Evolutionary conservation across 1,284 basidiomycete genomes (phyloP).

Genomic region (Ustilago hordei): DNA sequence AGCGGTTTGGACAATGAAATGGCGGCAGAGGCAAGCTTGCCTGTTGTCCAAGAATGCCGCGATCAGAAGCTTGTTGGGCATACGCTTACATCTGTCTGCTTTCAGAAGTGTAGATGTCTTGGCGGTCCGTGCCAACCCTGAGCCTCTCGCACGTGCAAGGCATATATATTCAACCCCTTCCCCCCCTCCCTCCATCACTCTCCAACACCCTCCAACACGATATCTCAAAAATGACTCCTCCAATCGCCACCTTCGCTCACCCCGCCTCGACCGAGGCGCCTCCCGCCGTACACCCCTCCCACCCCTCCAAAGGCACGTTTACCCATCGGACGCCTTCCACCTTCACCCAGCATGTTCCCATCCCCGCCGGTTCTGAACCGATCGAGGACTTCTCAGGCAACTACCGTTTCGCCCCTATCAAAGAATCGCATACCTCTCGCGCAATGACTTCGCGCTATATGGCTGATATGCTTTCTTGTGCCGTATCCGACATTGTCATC

Average conservation of each 20-base stretch:
- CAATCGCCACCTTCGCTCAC: constrained; percentile 51
- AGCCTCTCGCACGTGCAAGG: no score
- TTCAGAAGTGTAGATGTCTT: no score
- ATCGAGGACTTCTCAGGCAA: constrained; percentile 63
- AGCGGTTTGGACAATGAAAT: not conserved
- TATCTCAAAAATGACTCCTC: constrained; percentile 49
- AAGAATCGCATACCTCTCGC: constrained; percentile 63
- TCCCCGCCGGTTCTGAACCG: constrained; percentile 61
- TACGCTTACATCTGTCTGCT: no score
- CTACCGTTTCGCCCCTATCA: constrained; percentile 66
- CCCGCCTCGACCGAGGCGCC: constrained; percentile 8
- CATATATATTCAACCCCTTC: not conserved
- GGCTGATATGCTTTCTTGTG: constrained; percentile 68
- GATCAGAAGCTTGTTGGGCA: no score
- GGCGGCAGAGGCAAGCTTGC: no score
- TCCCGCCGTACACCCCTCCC: constrained; percentile 26
- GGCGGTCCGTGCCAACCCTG: not conserved
- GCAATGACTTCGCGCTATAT: constrained; percentile 66
- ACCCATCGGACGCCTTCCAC: constrained; percentile 4
- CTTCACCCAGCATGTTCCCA: constrained; percentile 54
- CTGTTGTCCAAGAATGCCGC: no score
- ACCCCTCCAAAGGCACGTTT: constrained; percentile 41
- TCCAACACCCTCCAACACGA: no score
- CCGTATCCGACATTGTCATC: constrained; percentile 82
- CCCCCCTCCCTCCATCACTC: not conserved